These are phyloP conservation scores for Pythium apleroticum DNA, from an alignment of 352 stramenopile species.

Conservation along the genomic window DNA sequence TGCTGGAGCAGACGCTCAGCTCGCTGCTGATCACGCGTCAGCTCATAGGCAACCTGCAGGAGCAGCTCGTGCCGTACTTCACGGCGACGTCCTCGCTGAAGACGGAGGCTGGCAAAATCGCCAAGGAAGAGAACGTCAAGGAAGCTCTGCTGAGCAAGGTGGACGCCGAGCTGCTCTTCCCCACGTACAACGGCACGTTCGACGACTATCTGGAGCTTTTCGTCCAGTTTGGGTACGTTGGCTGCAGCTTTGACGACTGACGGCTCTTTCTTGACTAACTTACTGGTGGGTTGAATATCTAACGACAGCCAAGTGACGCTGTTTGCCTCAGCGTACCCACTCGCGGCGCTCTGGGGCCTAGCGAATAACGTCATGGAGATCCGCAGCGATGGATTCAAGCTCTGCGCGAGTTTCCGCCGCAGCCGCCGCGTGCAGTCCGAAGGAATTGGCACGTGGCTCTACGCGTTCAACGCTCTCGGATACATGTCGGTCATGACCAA, in stretches of 20 bases:
- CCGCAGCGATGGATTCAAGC: constrained; percentile 94
- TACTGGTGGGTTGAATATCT: constrained; percentile 26
- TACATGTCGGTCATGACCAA: constrained; percentile 95
- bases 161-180: constrained; percentile 77
- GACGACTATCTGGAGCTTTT: constrained; percentile 95
- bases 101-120: constrained; percentile 75
- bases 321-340: constrained; percentile 92
- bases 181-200: constrained; percentile 85
- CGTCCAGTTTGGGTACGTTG: constrained; percentile 87
- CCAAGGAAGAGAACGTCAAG: constrained; percentile 55
- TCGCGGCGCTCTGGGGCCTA: constrained; percentile 91
- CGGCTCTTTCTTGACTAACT: background rate
- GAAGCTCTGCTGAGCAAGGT: constrained; percentile 64
- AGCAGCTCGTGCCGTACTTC: constrained; percentile 81
- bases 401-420: constrained; percentile 84
- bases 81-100: constrained; percentile 78
- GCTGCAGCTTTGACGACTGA: background rate
- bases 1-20: constrained; percentile 90
- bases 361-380: constrained; percentile 96
- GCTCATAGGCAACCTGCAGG: constrained; percentile 76
- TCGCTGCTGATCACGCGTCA: constrained; percentile 83
- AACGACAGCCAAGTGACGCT: constrained; percentile 89
- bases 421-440: constrained; percentile 58
- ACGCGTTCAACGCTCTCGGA: constrained; percentile 87
- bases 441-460: constrained; percentile 93